Conservation (phyloP, 306 rosid species). For the Chamaecrista fasciculata region DNA sequence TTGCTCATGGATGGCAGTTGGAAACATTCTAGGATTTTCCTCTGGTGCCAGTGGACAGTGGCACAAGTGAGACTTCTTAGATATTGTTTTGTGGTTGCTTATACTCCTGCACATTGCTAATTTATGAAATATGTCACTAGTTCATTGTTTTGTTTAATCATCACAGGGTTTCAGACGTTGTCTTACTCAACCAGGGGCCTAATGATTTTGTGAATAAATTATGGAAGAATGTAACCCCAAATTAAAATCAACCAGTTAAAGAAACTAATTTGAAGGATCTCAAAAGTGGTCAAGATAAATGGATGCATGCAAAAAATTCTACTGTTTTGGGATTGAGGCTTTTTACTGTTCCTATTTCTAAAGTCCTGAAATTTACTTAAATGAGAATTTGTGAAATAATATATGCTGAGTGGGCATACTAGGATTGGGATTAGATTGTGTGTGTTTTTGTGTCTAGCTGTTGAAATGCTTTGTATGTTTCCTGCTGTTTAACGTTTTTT, state of each 20-base stretch:
- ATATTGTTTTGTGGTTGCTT: constrained; percentile 7
- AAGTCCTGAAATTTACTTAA: neutral
- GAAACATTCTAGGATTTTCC: constrained; percentile 95
- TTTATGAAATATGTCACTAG: neutral
- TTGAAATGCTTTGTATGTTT: constrained; percentile 8
- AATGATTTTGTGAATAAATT: constrained; percentile 11
- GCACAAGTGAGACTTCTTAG: constrained; percentile 63
- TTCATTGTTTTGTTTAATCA: neutral
- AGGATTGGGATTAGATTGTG: neutral
- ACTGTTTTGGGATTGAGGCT: neutral
- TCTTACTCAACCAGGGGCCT: neutral
- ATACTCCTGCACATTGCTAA: constrained; percentile 17
- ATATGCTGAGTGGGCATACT: neutral
- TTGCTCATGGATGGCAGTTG: constrained; percentile 99
- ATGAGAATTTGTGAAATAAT: neutral
- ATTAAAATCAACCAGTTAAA: constrained; percentile 13
- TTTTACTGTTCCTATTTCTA: neutral
- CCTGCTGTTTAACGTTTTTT: constrained; percentile 27
- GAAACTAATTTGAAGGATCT: constrained; percentile 17
- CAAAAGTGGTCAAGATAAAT: constrained; percentile 13
- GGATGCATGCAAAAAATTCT: constrained; percentile 16
- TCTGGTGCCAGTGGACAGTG: constrained; percentile 95
- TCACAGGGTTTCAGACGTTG: neutral
- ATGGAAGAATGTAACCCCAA: constrained; percentile 8
- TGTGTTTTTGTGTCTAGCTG: neutral